A percentile compares a stretch with the other conserved stretches of the same genome.
Evolutionary conservation across 805 yeast genomes (phyloP).

Genomic region (Candida odintsovae): DNA sequence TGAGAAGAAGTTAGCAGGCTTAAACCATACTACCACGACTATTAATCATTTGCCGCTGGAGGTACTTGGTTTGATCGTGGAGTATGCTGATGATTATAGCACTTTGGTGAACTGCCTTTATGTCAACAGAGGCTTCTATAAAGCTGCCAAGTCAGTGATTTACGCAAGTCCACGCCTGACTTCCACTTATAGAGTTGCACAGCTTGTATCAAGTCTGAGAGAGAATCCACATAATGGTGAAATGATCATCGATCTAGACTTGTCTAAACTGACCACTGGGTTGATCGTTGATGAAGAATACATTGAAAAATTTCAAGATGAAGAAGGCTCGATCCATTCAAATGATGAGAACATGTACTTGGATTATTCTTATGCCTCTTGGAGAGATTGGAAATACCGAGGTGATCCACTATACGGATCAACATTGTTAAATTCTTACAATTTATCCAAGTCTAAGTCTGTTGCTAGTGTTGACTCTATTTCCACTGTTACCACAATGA

Average conservation of each 20-base stretch:
- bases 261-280: slow-evolving; percentile 45
- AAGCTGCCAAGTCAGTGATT: slow-evolving; percentile 45
- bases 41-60: slow-evolving; percentile 30
- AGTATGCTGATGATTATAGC: slow-evolving; percentile 30
- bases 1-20: slow-evolving; percentile 18
- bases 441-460: slow-evolving; percentile 21
- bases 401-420: slow-evolving; percentile 61
- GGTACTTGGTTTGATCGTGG: slow-evolving; percentile 22
- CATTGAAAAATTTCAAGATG: slow-evolving; percentile 5
- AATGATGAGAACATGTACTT: slow-evolving; percentile 10
- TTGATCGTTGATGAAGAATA: slow-evolving; percentile 20
- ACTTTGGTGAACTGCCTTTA: slow-evolving; percentile 41
- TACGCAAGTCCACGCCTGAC: slow-evolving; percentile 51
- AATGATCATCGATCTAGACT: slow-evolving; percentile 50
- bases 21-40: slow-evolving; percentile 1
- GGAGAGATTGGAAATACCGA: slow-evolving; percentile 89
- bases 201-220: slow-evolving; percentile 65
- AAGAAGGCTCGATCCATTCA: slow-evolving; percentile 6
- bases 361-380: slow-evolving; percentile 57
- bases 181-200: slow-evolving; percentile 76
- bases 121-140: slow-evolving; percentile 45
- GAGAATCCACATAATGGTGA: slow-evolving; percentile 49
- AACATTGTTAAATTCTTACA: slow-evolving; percentile 27
- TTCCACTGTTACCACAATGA: slow-evolving; percentile 13
- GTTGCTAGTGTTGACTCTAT: slow-evolving; percentile 17